Base-by-base conservation (phyloP, 805 yeast species). In the Wickerhamiella alocasiicola region DNA sequence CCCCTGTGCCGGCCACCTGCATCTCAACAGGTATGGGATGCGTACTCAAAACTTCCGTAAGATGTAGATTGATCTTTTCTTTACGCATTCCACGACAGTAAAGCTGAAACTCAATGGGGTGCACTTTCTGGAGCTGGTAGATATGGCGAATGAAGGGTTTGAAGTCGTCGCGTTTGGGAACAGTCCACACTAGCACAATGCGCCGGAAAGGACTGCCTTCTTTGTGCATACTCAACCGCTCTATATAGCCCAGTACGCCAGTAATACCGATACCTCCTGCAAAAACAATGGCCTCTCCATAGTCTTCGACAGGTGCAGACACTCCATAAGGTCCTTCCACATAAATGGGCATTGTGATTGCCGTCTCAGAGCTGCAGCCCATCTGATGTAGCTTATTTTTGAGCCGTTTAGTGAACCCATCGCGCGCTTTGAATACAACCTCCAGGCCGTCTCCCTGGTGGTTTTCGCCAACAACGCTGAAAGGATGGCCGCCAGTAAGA, bases 261-360 rank as follows among this genome's bases (percentile, higher is more conserved):
- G 82, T 72, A 50, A 76, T 66, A 9, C 82, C 82, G 46, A 72
- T 71, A 5, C 81, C 82, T 7, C 81, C 81, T 3, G 78, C 76
- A 31, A 76, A 55, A 32, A 74, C 64, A 6, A 74, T 56, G 1
- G 70, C 68, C 35, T 65, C 63, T 26, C 63, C 64, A 49, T 68
- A 73, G 16, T 65, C 61, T 35, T 63, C 63, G 44, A 71, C 68
- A 1, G 75, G 76, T 12, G 53, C 56, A 2, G 65, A 52, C 3
- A 60, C 55, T 1, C 81, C 81, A 48, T 76, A 76, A 0, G 79
- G 76, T 0, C 82, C 82, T 48, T 76, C 82, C 16, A 76, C 63
- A 7, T 69, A 53, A 5, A 72, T 64, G 35, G 68, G 63, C 32
- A 70, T 53, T 17, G 47, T 46, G 27, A 64, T 54, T 12, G 62